Evolutionary conservation across 1,139 yeast species (phyloP).

Genomic region (Arxiozyma telluris): DNA sequence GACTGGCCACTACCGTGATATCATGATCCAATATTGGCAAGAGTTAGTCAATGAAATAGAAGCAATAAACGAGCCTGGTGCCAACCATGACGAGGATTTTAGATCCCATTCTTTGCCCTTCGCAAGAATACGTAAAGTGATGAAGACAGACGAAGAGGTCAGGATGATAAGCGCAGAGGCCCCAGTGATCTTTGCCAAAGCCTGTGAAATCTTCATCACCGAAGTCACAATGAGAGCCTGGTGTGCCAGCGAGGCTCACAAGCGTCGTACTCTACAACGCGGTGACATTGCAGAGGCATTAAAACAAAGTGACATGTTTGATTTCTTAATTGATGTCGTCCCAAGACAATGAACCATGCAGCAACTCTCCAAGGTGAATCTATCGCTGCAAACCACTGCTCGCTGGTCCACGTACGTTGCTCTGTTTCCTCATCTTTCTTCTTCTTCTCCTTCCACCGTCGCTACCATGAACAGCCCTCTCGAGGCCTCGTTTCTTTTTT

Average conservation of each 20-base stretch:
- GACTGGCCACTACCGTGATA: constrained; percentile 68
- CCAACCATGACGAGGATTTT: constrained; percentile 45
- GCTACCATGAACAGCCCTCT: no score
- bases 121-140: constrained; percentile 84
- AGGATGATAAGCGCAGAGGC: constrained; percentile 98
- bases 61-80: constrained; percentile 29
- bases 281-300: constrained; percentile 93
- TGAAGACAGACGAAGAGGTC: constrained; percentile 97
- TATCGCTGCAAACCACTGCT: background rate
- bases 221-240: constrained; percentile 97
- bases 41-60: constrained; percentile 86
- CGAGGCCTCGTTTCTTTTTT: no score
- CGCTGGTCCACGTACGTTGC: no score
- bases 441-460: no score
- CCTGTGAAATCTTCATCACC: constrained; percentile 93
- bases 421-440: no score
- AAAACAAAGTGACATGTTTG: constrained; percentile 94
- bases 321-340: constrained; percentile 87
- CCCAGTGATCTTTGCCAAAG: constrained; percentile 92
- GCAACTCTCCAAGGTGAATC: background rate
- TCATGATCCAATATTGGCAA: constrained; percentile 97
- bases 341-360: constrained; percentile 42
- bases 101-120: constrained; percentile 89
- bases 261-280: constrained; percentile 85
- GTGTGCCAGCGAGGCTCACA: constrained; percentile 96